A percentile compares a stretch with the other conserved stretches of the same genome.
Conservation (phyloP, 768 basidiomycete species). For the Mycena metata region DNA sequence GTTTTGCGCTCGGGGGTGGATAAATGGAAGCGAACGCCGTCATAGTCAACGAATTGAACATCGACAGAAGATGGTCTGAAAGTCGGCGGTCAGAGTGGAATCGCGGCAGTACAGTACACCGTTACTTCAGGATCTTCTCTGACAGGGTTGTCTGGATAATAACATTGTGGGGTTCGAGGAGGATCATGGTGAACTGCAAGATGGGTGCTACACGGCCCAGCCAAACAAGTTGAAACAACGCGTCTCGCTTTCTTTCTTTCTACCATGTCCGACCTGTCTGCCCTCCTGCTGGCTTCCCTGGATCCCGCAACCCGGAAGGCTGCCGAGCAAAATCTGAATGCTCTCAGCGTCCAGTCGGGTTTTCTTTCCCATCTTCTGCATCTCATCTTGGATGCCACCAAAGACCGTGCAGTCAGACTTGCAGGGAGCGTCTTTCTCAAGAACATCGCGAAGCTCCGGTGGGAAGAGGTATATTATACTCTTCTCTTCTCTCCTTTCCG, state of each 20-base stretch:
- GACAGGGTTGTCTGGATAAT: conserved; percentile 92
- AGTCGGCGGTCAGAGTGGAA: conserved; percentile 32
- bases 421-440: conserved; percentile 93
- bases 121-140: conserved; percentile 88
- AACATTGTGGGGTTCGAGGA: conserved; percentile 84
- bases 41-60: conserved; percentile 97
- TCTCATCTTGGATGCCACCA: conserved; percentile 78
- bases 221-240: conserved; percentile 23
- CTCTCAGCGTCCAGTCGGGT: conserved; percentile 77
- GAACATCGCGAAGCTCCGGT: conserved; percentile 88
- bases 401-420: conserved; percentile 80
- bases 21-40: conserved; percentile 94
- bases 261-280: conserved; percentile 75
- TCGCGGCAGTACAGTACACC: conserved; percentile 6
- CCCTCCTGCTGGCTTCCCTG: conserved; percentile 80
- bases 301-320: conserved; percentile 78
- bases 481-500: conserved; percentile 5
- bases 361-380: conserved; percentile 85
- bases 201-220: neutral
- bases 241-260: conserved; percentile 24
- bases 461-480: conserved; percentile 80
- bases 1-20: conserved; percentile 91
- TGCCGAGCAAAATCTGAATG: conserved; percentile 83
- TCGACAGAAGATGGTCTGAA: conserved; percentile 90
- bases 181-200: conserved; percentile 29